phyloP scores from a whole-genome alignment of 768 basidiomycete genomes.

The Xerocomus potaroensis region DNA sequence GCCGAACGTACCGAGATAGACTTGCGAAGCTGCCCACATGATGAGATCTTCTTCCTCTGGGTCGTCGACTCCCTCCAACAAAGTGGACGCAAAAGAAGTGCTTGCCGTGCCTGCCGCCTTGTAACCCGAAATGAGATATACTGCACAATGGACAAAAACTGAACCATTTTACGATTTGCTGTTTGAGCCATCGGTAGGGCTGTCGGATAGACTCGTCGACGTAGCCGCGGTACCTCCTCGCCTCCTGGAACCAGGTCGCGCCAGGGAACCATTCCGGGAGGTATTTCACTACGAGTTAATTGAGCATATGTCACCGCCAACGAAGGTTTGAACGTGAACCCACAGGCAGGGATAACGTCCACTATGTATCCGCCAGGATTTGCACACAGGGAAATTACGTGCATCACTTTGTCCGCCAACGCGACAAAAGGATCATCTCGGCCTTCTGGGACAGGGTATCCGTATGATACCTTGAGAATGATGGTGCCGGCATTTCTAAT shows the following conservation, averaged over 20 bases:
- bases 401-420: constrained; percentile 24
- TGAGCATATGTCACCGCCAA: not conserved
- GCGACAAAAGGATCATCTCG: constrained; percentile 35
- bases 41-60: constrained; percentile 18
- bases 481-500: constrained; percentile 21
- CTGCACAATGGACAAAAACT: accelerated
- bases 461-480: constrained; percentile 39
- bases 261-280: constrained; percentile 37
- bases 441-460: constrained; percentile 34
- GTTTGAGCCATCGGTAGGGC: constrained; percentile 42
- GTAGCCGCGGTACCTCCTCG: constrained; percentile 27
- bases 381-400: constrained; percentile 5
- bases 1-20: constrained; percentile 10
- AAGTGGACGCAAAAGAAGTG: constrained; percentile 17
- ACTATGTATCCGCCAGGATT: constrained; percentile 18
- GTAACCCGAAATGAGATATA: not conserved
- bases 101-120: constrained; percentile 13
- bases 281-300: constrained; percentile 17
- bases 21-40: constrained; percentile 13
- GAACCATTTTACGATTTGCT: constrained; percentile 49
- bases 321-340: not conserved
- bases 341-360: constrained; percentile 20
- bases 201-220: constrained; percentile 36
- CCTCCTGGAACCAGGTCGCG: constrained; percentile 30
- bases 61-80: constrained; percentile 8